phyloP scores from a whole-genome alignment of 192 early-diverging fungal species.

The Coemansia sp. region DNA sequence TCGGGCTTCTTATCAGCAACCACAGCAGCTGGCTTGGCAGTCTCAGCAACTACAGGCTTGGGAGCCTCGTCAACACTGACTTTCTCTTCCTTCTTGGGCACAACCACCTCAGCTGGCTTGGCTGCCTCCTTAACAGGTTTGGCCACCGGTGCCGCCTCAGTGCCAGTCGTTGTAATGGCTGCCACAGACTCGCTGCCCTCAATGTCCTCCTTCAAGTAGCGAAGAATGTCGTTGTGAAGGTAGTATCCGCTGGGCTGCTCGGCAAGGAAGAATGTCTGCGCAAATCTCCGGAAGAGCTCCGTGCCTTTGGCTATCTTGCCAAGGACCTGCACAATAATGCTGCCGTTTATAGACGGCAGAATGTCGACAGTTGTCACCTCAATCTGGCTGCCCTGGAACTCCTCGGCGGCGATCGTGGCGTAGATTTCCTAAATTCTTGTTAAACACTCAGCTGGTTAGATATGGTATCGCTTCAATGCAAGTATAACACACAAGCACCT shows the following conservation, averaged over 20 bases:
- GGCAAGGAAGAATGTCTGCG: conserved; percentile 89
- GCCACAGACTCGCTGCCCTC: conserved; percentile 55
- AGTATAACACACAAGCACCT: neutral
- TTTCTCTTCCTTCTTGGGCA: conserved; percentile 44
- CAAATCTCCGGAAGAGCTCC: conserved; percentile 79
- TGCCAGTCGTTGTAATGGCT: conserved; percentile 15
- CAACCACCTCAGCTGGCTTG: conserved; percentile 11
- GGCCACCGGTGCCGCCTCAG: conserved; percentile 19
- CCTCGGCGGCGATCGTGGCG: conserved; percentile 67
- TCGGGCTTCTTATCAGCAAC: conserved; percentile 30
- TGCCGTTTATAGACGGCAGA: conserved; percentile 69
- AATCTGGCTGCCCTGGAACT: conserved; percentile 86
- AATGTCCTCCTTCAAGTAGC: conserved; percentile 89
- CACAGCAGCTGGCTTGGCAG: conserved; percentile 20
- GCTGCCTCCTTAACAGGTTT: conserved; percentile 5
- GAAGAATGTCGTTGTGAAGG: conserved; percentile 92
- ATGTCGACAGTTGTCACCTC: conserved; percentile 85
- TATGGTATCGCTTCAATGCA: neutral
- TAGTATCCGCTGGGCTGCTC: conserved; percentile 89
- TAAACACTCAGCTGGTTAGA: neutral
- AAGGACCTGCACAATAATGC: conserved; percentile 87
- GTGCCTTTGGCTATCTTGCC: conserved; percentile 89
- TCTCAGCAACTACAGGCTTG: conserved; percentile 19
- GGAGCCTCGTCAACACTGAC: conserved; percentile 28
- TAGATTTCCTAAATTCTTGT: conserved; percentile 72